Conservation (phyloP, 495 filamentous ascomycete genomes). For the Penicillium pancosmium region DNA sequence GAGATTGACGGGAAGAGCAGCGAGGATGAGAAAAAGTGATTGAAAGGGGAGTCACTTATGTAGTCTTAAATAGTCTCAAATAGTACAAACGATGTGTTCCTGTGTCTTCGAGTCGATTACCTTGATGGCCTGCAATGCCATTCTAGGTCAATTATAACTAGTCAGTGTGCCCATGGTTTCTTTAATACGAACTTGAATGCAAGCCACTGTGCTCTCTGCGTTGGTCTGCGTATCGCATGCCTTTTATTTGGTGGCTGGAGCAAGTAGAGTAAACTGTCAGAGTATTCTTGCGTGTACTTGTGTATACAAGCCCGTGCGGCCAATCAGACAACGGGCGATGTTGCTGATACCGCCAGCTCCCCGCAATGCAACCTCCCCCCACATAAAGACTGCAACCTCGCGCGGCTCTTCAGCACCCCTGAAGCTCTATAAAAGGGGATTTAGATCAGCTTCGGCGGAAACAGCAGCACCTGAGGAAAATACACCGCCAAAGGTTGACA, state of each 20-base stretch:
- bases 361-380: conserved; percentile 9
- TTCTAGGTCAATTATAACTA: no score
- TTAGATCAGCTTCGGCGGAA: not conserved
- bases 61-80: not conserved
- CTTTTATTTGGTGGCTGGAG: no score
- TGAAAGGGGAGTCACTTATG: not conserved
- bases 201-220: no score
- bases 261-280: no score
- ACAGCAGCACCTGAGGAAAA: not conserved
- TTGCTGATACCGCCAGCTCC: conserved; percentile 14
- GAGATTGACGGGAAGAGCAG: not conserved
- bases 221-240: no score
- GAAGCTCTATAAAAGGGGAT: not conserved
- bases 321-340: conserved; percentile 14
- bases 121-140: no score
- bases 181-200: no score
- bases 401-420: not conserved
- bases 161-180: no score
- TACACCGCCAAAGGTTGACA: not conserved
- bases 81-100: no score
- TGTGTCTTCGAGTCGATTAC: no score
- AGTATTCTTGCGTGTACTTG: conserved; percentile 7
- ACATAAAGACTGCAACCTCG: conserved; percentile 6
- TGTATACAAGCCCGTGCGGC: not conserved
- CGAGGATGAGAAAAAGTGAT: conserved; percentile 2